Conservation (phyloP, 2,329 filamentous ascomycete species). For the Pseudohalonectria lignicola region DNA sequence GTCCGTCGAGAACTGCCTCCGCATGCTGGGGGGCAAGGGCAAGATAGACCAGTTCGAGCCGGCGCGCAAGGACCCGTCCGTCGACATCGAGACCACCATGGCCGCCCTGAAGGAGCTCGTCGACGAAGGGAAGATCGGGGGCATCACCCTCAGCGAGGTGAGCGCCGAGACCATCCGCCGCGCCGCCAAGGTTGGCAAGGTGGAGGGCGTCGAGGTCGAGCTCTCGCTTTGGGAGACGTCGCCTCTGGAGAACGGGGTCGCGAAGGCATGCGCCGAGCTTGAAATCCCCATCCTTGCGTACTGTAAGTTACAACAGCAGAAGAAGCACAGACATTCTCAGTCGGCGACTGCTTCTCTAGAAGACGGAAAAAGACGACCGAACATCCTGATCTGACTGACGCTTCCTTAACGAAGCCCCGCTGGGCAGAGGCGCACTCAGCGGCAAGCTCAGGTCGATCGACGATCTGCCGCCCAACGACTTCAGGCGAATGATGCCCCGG, state of each 20-base stretch:
- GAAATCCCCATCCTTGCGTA: conserved; percentile 3
- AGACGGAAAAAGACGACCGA: too few species aligned
- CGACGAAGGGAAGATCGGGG: conserved; percentile 21
- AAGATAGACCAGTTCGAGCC: conserved; percentile 42
- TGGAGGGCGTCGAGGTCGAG: conserved; percentile 42
- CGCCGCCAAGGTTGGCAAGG: conserved; percentile 33
- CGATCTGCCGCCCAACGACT: conserved; percentile 33
- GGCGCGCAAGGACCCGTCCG: conserved; percentile 25
- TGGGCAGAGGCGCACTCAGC: conserved; percentile 38
- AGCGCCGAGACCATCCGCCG: conserved; percentile 35
- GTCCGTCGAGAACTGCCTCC: conserved; percentile 37
- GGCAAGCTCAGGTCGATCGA: conserved; percentile 25
- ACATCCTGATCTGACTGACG: too few species aligned
- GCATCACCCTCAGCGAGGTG: conserved; percentile 36
- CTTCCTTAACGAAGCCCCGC: conserved; percentile 40
- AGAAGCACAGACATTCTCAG: not conserved
- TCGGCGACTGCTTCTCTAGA: not conserved
- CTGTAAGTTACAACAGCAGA: not conserved
- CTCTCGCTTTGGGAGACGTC: conserved; percentile 9
- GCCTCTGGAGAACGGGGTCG: conserved; percentile 17
- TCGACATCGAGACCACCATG: conserved; percentile 32
- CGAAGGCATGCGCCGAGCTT: conserved; percentile 30
- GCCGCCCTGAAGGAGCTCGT: conserved; percentile 23
- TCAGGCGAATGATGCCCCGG: conserved; percentile 30
- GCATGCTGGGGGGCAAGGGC: conserved; percentile 10